Evolutionary conservation across 2,329 filamentous ascomycete species (phyloP), one percentile per base, ranked within the genome.

Genomic region (Alternaria ventricosa): DNA sequence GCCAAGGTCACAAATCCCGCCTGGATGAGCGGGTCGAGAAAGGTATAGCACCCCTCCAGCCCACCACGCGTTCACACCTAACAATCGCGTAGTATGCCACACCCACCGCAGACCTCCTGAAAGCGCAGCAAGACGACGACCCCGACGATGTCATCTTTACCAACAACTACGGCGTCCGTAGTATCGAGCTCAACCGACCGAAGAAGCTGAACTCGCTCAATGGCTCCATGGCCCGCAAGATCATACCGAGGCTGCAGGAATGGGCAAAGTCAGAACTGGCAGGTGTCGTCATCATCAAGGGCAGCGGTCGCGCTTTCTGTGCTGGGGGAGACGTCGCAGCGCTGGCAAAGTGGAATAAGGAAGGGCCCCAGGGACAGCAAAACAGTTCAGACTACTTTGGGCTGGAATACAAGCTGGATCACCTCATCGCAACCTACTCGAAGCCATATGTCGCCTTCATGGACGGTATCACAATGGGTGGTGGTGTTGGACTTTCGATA

Each of bases 401-500:
- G 12, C 89, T 96, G 61, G 96, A 99, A 89, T 99, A 98, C 86
- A 91, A 93, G 83, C 89, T 99, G 67, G 92, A 99, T 79, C 96
- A 99, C 82, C 86, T 95, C 72, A 97, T 99, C 78, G 92, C 96
- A 22, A 97, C 94, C 41, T 97, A 97, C 83, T 79, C 85, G 65
- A 99, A 97, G 84, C 96, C 96, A 0, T 97, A 96, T 77, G 89
- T 99, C 56, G 92, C 96, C 30, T 92, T 98, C 77, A 96, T 99
- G 90, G 96, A 99, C 77, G 96, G 96, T 63, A 92, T 97, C 80
- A 99, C 96, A 56, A 99, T 99, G 96, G 96, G 96, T 60, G 96
- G 96, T 60, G 96, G 96, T 70, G 96, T 98, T 57, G 96, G 96
- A 7, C 87, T 99, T 60, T 96, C 92, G 80, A 88, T 97, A 56